Base-by-base conservation (phyloP, 805 yeast species). In the Cyberlindnera mycetangii region DNA sequence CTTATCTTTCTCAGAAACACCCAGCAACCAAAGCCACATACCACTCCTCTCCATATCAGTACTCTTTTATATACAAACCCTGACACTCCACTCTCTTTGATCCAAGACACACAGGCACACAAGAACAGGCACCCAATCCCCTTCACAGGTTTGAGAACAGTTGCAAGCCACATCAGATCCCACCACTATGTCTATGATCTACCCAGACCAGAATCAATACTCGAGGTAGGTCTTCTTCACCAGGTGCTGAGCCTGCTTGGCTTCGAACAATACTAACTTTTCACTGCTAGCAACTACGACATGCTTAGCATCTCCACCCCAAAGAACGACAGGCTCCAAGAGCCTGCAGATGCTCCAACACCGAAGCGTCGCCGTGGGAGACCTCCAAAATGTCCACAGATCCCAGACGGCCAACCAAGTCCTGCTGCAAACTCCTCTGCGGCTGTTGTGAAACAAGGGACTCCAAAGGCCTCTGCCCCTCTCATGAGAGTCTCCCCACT, bases 331-430 rank as follows among this genome's bases (percentile, higher is more conserved):
- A 33, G 21, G 12, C 32, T 28, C 41, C 25, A 19, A 22, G 36
- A 20, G n/a, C 27, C 41, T n/a, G 2, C 21, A 32, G 32, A 38
- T 4, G 47, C 58, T 11, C 59, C 61, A 9, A 48, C 60, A 2
- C 54, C 58, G 17, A 59, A 55, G 38, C 59, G 62, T 15, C 60
- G 61, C 32, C 59, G 62, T 48, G 64, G 64, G 7, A 58, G 64
- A 52, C 61, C 61, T 16, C 45, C 62, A 10, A 58, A 50, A 41
- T 39, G 49, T 16, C 32, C 40, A 14, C 37, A 45, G 18, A 17
- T 28, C 8, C 25, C 25, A 6, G 33, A 35, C 2, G 44, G 42
- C 10, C 44, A 41, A 9, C 47, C 52, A 4, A 48, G 54, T 21
- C 56, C 57, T 17, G 62, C 63, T 31, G 62, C 59, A 10, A 43